Evolutionary conservation across 2,329 filamentous ascomycete species (phyloP).

Genomic region (Monilinia vaccinii-corymbosi): DNA sequence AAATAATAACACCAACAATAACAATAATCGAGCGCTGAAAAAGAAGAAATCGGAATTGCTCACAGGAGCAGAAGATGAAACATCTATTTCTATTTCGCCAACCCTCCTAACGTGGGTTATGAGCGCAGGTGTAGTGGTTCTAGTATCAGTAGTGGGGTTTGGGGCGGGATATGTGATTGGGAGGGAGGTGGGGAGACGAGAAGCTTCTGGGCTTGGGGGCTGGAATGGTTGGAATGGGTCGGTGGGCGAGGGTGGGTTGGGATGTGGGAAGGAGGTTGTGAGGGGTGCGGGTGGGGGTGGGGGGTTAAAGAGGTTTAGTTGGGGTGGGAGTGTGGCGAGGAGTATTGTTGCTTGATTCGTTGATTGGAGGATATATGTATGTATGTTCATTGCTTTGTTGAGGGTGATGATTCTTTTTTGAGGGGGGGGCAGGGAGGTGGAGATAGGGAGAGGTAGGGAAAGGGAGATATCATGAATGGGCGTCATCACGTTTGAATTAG

Average conservation of each 20-base stretch:
- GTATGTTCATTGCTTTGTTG: too few species aligned
- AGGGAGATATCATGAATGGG: too few species aligned
- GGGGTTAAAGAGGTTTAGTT: constrained; percentile 25
- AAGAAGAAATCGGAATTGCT: constrained; percentile 34
- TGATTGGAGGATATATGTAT: not conserved
- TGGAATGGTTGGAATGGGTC: constrained; percentile 16
- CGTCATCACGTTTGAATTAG: too few species aligned
- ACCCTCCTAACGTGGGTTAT: constrained; percentile 56
- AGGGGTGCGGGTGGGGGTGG: constrained; percentile 17
- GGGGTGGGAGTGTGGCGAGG: constrained; percentile 23
- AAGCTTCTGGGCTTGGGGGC: constrained; percentile 29
- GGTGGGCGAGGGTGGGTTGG: constrained; percentile 12
- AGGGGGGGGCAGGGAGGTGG: too few species aligned
- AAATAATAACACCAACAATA: constrained; percentile 15
- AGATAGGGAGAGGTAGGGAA: too few species aligned
- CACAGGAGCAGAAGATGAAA: constrained; percentile 30
- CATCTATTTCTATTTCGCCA: constrained; percentile 46
- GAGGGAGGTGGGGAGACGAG: constrained; percentile 55
- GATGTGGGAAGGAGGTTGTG: constrained; percentile 24
- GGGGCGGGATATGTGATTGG: constrained; percentile 61
- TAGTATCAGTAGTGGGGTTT: constrained; percentile 60
- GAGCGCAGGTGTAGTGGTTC: constrained; percentile 56
- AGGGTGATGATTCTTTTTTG: too few species aligned
- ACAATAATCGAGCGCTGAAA: constrained; percentile 39
- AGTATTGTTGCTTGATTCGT: constrained; percentile 20